These are phyloP conservation scores for Sclerotinia minor DNA, from an alignment of 2,329 filamentous ascomycete genomes.

Conservation along the genomic window DNA sequence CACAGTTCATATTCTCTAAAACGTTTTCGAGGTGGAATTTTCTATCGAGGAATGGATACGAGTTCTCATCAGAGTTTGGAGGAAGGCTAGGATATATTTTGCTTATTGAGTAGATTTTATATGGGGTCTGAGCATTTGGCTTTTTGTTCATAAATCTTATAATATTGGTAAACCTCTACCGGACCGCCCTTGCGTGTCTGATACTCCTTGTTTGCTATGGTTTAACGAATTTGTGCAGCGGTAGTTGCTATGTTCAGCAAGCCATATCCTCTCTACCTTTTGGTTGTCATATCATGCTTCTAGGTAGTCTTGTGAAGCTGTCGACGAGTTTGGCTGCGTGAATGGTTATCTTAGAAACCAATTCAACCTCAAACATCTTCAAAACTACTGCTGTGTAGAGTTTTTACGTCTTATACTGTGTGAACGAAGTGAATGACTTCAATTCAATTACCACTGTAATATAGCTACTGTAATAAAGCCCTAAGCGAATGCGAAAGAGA, in stretches of 20 bases:
- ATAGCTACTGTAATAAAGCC: too few species aligned
- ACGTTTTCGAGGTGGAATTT: not conserved
- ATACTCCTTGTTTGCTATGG: constrained; percentile 31
- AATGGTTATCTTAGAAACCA: constrained; percentile 27
- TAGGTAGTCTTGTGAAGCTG: constrained; percentile 33
- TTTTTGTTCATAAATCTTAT: not conserved
- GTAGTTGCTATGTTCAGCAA: constrained; percentile 38
- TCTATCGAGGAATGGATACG: not conserved
- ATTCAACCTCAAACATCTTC: constrained; percentile 28
- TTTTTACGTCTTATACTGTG: not conserved
- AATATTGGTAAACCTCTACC: not conserved
- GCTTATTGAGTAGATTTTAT: too few species aligned
- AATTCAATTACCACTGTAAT: too few species aligned
- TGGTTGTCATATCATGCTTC: constrained; percentile 36
- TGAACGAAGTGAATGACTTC: too few species aligned
- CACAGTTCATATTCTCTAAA: not conserved
- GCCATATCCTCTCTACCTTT: constrained; percentile 40
- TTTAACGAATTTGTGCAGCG: constrained; percentile 35
- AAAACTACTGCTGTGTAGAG: not conserved
- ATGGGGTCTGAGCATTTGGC: not conserved
- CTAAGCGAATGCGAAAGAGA: too few species aligned
- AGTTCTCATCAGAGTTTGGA: not conserved
- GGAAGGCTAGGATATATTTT: too few species aligned
- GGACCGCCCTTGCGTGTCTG: too few species aligned
- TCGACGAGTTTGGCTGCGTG: constrained; percentile 25